A percentile compares a stretch with the other conserved stretches of the same genome.
Conservation (phyloP, 108 stramenopile genomes). For the Stephanodiscus minutulus region DNA sequence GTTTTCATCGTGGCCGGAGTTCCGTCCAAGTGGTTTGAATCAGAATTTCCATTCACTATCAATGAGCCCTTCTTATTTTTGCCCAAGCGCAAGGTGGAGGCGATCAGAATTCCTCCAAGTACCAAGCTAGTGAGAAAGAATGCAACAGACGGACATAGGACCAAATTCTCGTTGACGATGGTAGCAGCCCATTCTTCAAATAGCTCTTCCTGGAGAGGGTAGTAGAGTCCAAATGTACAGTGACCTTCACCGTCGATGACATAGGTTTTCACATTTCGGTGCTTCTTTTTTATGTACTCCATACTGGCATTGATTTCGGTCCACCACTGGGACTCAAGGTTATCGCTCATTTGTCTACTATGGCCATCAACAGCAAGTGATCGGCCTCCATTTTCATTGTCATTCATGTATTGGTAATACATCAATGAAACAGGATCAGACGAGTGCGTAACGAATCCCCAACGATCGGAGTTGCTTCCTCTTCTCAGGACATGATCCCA, state of each 20-base stretch:
- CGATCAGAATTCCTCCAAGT: constrained; percentile 16
- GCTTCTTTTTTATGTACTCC: constrained; percentile 38
- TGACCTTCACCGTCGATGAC: constrained; percentile 57
- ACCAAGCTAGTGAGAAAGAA: constrained; percentile 30
- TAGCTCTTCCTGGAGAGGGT: constrained; percentile 46
- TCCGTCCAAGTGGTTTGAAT: constrained; percentile 12
- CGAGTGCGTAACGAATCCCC: constrained; percentile 64
- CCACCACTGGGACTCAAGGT: constrained; percentile 42
- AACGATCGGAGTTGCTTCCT: constrained; percentile 46
- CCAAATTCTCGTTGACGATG: constrained; percentile 43
- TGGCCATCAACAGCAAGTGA: constrained; percentile 11
- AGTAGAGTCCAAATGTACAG: constrained; percentile 60
- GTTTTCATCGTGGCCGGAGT: background rate
- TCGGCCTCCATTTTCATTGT: constrained; percentile 20
- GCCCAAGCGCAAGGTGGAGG: background rate
- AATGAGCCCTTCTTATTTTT: background rate
- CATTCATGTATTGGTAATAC: constrained; percentile 58
- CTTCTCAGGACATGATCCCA: constrained; percentile 53
- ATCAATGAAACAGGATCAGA: constrained; percentile 50
- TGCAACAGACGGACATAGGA: constrained; percentile 20
- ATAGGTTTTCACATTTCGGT: constrained; percentile 49
- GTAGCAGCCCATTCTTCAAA: constrained; percentile 46
- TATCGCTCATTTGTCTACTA: constrained; percentile 20
- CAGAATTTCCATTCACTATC: background rate
- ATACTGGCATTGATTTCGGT: constrained; percentile 34